A percentile compares a stretch with the other conserved stretches of the same genome.
phyloP scores from a whole-genome alignment of 1,139 yeast genomes.

The Taphrina populina region DNA sequence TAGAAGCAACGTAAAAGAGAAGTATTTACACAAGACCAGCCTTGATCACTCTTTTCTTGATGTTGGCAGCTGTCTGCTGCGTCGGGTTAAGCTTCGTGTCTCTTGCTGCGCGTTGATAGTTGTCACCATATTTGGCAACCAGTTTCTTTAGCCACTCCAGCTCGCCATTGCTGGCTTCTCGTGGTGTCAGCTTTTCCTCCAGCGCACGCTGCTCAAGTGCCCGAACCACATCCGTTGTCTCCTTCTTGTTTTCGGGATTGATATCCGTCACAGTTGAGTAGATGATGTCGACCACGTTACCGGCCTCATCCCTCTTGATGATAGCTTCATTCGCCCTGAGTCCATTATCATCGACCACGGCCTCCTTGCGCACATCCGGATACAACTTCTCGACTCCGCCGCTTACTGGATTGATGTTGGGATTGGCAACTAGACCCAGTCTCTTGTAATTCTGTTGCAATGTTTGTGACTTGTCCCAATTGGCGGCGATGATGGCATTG shows the following conservation, averaged over 20 bases:
- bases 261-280: conserved; percentile 56
- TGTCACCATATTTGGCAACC: conserved; percentile 78
- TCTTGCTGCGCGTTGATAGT: conserved; percentile 87
- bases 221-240: conserved; percentile 51
- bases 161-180: conserved; percentile 71
- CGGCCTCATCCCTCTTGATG: conserved; percentile 69
- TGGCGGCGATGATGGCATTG: conserved; percentile 78
- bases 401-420: conserved; percentile 11
- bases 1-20: too few relatives aligned
- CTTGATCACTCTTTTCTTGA: conserved; percentile 29
- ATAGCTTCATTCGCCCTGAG: conserved; percentile 72
- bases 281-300: conserved; percentile 65
- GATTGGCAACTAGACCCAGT: conserved; percentile 21
- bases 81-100: conserved; percentile 52
- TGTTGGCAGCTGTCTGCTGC: conserved; percentile 36
- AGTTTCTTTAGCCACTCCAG: conserved; percentile 65
- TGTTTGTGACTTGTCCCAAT: conserved; percentile 86
- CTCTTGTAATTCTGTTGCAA: conserved; percentile 63
- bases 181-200: conserved; percentile 48
- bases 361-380: conserved; percentile 24
- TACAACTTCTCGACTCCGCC: conserved; percentile 26
- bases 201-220: conserved; percentile 70
- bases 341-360: conserved; percentile 16
- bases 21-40: conserved; percentile 1
- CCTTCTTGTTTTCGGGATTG: neutral